Evolutionary conservation across 2,329 filamentous ascomycete species (phyloP).

Genomic region (Whalleya microplaca): DNA sequence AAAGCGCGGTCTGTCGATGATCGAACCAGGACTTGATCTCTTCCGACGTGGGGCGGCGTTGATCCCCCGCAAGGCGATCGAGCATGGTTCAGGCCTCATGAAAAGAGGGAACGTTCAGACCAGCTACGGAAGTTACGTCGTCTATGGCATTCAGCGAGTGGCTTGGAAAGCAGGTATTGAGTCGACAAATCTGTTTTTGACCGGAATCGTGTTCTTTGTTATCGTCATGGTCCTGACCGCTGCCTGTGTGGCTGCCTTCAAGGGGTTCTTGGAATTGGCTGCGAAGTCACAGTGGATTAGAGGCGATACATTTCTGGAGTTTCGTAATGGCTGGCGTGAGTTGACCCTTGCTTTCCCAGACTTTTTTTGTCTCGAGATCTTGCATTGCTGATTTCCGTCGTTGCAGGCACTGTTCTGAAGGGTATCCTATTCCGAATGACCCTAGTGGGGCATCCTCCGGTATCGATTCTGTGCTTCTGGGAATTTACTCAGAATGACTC

Average conservation of each 20-base stretch:
- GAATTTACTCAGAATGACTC: constrained; percentile 89
- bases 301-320: constrained; percentile 85
- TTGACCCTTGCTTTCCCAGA: neutral
- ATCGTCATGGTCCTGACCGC: constrained; percentile 79
- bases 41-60: constrained; percentile 60
- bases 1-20: constrained; percentile 55
- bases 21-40: constrained; percentile 44
- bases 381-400: constrained; percentile 1
- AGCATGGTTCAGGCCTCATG: constrained; percentile 44
- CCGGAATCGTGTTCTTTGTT: constrained; percentile 85
- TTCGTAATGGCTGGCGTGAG: constrained; percentile 83
- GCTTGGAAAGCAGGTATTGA: constrained; percentile 87
- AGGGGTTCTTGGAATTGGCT: constrained; percentile 76
- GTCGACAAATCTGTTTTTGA: constrained; percentile 90
- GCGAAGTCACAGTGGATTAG: constrained; percentile 79
- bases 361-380: neutral
- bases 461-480: constrained; percentile 90
- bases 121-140: constrained; percentile 59
- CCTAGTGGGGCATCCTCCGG: constrained; percentile 89
- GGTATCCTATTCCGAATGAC: constrained; percentile 91
- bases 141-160: constrained; percentile 86
- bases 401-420: constrained; percentile 74
- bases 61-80: constrained; percentile 46
- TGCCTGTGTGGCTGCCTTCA: constrained; percentile 75
- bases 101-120: constrained; percentile 61